Conservation (phyloP, 2,329 filamentous ascomycete genomes). For the Colletotrichum costaricense region DNA sequence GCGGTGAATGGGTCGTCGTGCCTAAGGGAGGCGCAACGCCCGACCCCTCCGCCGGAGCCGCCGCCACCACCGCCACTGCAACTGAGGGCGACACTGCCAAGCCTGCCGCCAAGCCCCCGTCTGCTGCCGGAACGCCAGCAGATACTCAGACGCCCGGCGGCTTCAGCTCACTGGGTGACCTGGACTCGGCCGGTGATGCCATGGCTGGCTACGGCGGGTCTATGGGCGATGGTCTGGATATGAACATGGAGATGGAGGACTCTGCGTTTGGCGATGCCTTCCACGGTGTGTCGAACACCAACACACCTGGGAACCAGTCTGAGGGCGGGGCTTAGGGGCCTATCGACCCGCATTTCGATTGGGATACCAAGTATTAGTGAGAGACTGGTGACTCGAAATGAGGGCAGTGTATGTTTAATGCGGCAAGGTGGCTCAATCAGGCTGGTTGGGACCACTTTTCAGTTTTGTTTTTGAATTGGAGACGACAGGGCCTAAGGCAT, state of each 20-base stretch:
- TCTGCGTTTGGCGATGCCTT: slow-evolving; percentile 88
- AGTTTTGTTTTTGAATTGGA: background rate
- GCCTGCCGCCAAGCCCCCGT: slow-evolving; percentile 38
- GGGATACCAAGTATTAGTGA: background rate
- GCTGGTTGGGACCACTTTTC: background rate
- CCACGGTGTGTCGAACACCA: slow-evolving; percentile 66
- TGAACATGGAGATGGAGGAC: slow-evolving; percentile 78
- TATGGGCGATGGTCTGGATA: slow-evolving; percentile 66
- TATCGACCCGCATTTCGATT: background rate
- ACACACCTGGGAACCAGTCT: slow-evolving; percentile 46
- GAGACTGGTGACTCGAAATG: background rate
- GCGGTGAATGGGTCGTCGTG: slow-evolving; percentile 81
- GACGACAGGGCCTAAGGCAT: background rate
- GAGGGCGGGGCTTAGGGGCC: slow-evolving; percentile 32
- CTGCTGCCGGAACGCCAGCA: slow-evolving; percentile 58
- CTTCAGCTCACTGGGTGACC: slow-evolving; percentile 72
- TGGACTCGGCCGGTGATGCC: slow-evolving; percentile 79
- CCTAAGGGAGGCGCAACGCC: slow-evolving; percentile 68
- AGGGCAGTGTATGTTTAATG: slow-evolving; percentile 6
- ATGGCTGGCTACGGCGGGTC: slow-evolving; percentile 69
- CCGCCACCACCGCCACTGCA: slow-evolving; percentile 34
- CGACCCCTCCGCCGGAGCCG: slow-evolving; percentile 41
- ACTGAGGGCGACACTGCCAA: slow-evolving; percentile 15
- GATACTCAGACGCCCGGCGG: slow-evolving; percentile 46
- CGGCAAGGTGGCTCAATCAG: background rate